Evolutionary conservation across 306 rosid species (phyloP), one percentile per base, ranked within the genome.

Genomic region (Prunus campanulata): DNA sequence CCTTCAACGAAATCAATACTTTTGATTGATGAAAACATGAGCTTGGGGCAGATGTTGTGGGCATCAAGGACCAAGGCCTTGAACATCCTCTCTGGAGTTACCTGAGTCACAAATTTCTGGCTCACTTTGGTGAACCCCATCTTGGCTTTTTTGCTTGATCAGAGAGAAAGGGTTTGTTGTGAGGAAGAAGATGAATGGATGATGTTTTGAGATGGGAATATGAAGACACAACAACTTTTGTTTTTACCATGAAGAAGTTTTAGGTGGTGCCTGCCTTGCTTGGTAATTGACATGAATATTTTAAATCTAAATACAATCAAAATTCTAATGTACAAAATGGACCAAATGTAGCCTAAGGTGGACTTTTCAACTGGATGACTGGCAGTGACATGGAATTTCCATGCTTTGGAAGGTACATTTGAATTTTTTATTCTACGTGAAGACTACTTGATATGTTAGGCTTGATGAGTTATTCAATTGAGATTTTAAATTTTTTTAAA

Each of bases 31-130:
- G 86, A 71, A 50, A 83, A 83, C 84, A 83, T 83, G 76, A 80
- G 80, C 72, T 76, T 82, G 78, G 84, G 93, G 76, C 76, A 80
- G 50, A 78, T 49, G 82, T 67, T 84, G 77, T 70, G 83, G 64
- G 86, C 62, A 55, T 89, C 90, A 14, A 71, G 47, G 65, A 83
- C 74, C 81, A 83, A 65, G 70, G 93, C 93, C 66, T 86, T 89
- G 90, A 89, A 83, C 85, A 86, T 85, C 86, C 90, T 89, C 30
- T 87, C 54, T 18, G 87, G 86, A 24, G 85, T 66, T 56, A 86
- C 76, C 82, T 78, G 79, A 1, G 87, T 76, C 19, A 61, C 61
- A 69, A 79, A 83, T 24, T 69, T 75, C 63, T 79, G 84, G 57
- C 59, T 71, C 47, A 79, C 72, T 68, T 68, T 83, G 78, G 80